A percentile compares a stretch with the other conserved stretches of the same genome.
These are phyloP conservation scores for Phytomonas francai DNA, from an alignment of 208 protist genomes.

Conservation along the genomic window DNA sequence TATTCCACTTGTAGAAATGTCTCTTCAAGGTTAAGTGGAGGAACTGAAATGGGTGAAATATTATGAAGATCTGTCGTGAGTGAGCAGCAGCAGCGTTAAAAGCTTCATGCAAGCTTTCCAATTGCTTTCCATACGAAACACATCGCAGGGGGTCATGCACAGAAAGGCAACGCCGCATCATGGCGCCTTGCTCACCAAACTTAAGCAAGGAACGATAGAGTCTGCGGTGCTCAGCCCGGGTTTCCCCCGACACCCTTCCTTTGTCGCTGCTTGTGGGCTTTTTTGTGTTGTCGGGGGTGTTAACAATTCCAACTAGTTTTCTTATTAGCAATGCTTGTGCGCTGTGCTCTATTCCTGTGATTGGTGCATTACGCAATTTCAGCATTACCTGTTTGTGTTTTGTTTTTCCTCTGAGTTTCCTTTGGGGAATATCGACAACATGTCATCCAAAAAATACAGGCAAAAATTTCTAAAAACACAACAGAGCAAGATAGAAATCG, in stretches of 20 bases:
- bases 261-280: neutral
- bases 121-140: conserved; percentile 39
- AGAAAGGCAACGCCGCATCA: conserved; percentile 61
- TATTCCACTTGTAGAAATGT: neutral
- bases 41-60: neutral
- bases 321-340: neutral
- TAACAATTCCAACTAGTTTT: neutral
- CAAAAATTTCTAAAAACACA: conserved; percentile 4
- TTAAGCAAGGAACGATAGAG: conserved; percentile 74
- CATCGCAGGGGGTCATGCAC: conserved; percentile 37
- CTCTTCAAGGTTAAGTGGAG: neutral
- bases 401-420: conserved; percentile 1
- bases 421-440: conserved; percentile 8
- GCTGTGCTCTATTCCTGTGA: neutral
- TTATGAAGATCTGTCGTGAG: neutral
- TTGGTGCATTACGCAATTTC: neutral
- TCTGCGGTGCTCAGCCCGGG: conserved; percentile 22
- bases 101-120: conserved; percentile 54
- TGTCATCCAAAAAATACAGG: conserved; percentile 11
- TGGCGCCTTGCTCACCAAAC: conserved; percentile 52
- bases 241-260: neutral
- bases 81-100: neutral
- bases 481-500: neutral
- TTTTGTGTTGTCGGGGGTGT: neutral
- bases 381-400: conserved; percentile 10